Evolutionary conservation across 2,329 filamentous ascomycete species (phyloP), one percentile per base, ranked within the genome.

Genomic region (Curvularia sp.): DNA sequence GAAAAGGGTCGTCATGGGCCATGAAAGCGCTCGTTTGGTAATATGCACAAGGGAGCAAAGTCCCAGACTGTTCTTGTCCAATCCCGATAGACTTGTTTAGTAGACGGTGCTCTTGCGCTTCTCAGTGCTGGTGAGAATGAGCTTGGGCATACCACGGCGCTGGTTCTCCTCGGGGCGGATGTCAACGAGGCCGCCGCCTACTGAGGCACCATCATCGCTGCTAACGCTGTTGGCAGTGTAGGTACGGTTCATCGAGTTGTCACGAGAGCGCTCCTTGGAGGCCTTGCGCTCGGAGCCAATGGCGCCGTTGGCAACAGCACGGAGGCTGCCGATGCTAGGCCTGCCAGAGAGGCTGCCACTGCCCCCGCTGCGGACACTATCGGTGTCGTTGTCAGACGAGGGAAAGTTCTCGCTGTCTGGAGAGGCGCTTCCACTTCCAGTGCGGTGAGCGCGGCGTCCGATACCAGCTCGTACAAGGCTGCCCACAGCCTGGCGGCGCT

Each of bases 381-480:
- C 77, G 43, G 76, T 69, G 59, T 77, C 75, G 57, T 95, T 91
- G 72, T 94, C 92, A 38, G 86, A 85, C 49, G 89, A 85, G 9
- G 89, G 88, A 64, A 91, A 89, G 57, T 85, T 88, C 81, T 98
- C 95, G 53, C 93, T 97, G 57, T 94, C 90, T 12, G 95, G 94
- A 72, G 91, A 96, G 80, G 92, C 92, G 78, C 89, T 93, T 59
- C 91, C 92, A 61, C 82, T 82, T 75, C 88, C 89, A 63, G 87
- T 84, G 63, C 89, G 91, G 58, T 85, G 83, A 60, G 81, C 85
- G 56, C 94, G 92, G 59, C 95, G 91, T 73, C 93, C 92, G 63
- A 95, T 85, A 15, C 94, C 93, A 53, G 94, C 94, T 65, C 91
- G 91, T 61, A 97, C 91, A 49, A 99, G 86, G 75, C 93, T 97